Percentiles rank a stretch among this genome's conserved stretches.
These are phyloP conservation scores for Moniliophthora roreri DNA, from an alignment of 1,284 basidiomycete genomes.

Conservation along the genomic window DNA sequence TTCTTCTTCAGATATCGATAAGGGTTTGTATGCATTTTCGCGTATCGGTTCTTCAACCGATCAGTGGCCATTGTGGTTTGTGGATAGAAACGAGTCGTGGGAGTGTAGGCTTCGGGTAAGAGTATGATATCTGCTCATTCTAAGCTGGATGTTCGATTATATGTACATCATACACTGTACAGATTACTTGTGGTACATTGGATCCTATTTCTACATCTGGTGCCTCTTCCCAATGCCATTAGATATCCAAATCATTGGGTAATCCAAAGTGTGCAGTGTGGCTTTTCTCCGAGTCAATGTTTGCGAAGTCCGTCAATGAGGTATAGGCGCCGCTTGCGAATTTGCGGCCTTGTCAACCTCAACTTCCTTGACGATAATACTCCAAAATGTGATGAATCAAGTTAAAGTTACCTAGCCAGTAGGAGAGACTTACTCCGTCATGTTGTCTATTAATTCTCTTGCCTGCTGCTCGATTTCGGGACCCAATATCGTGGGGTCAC, in stretches of 20 bases:
- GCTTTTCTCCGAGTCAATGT: too few relatives aligned
- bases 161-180: background rate
- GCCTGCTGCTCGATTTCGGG: slow-evolving; percentile 17
- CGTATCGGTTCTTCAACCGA: too few relatives aligned
- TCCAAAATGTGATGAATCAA: background rate
- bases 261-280: background rate
- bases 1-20: too few relatives aligned
- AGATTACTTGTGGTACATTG: background rate
- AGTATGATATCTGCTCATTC: too few relatives aligned
- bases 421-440: slow-evolving; percentile 12
- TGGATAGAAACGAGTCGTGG: too few relatives aligned
- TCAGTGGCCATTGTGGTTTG: too few relatives aligned
- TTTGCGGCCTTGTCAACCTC: slow-evolving; percentile 12
- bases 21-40: too few relatives aligned
- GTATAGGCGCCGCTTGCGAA: slow-evolving; percentile 8
- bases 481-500: slow-evolving; percentile 20
- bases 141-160: background rate
- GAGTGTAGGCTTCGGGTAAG: too few relatives aligned
- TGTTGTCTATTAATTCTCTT: slow-evolving; percentile 8
- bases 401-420: background rate
- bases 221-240: too few relatives aligned
- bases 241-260: background rate
- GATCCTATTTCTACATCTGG: too few relatives aligned
- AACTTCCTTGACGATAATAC: slow-evolving; percentile 11
- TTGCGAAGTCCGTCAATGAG: too few relatives aligned